A percentile compares a stretch with the other conserved stretches of the same genome.
Conservation (phyloP, 2,329 filamentous ascomycete species). For the Didymellaceae sp. region DNA sequence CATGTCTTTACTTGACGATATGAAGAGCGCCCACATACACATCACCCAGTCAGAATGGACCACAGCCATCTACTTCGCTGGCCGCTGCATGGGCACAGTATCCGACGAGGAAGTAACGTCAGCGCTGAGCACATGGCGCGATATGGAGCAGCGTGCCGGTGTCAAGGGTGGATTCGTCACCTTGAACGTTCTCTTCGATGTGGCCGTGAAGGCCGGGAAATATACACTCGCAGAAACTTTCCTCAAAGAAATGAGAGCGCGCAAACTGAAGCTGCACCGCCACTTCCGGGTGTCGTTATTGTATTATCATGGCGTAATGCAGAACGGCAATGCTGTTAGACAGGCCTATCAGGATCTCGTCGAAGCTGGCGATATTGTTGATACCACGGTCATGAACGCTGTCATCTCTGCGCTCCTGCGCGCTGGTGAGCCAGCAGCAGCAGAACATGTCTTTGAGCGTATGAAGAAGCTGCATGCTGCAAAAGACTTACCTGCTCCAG, state of each 20-base stretch:
- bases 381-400: slow-evolving; percentile 85
- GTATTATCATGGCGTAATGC: slow-evolving; percentile 78
- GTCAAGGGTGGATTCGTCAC: slow-evolving; percentile 76
- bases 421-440: slow-evolving; percentile 76
- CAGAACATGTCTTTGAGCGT: slow-evolving; percentile 78
- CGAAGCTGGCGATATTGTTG: slow-evolving; percentile 83
- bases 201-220: slow-evolving; percentile 84
- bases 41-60: slow-evolving; percentile 79
- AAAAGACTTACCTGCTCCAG: slow-evolving; percentile 35
- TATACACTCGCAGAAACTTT: slow-evolving; percentile 85
- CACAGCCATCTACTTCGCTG: slow-evolving; percentile 78
- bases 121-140: slow-evolving; percentile 79
- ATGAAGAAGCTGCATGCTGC: slow-evolving; percentile 73
- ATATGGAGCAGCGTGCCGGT: slow-evolving; percentile 80
- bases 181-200: slow-evolving; percentile 91
- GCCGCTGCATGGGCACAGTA: slow-evolving; percentile 69
- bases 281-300: slow-evolving; percentile 84
- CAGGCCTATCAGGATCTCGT: slow-evolving; percentile 83
- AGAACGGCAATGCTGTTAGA: slow-evolving; percentile 76
- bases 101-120: slow-evolving; percentile 68
- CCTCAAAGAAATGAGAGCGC: slow-evolving; percentile 76
- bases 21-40: slow-evolving; percentile 74
- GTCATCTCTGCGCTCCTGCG: slow-evolving; percentile 80
- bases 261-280: slow-evolving; percentile 73
- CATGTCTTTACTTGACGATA: slow-evolving; percentile 82